A percentile compares a stretch with the other conserved stretches of the same genome.
phyloP scores from a whole-genome alignment of 352 stramenopile genomes.

The Blastocystis sp. region DNA sequence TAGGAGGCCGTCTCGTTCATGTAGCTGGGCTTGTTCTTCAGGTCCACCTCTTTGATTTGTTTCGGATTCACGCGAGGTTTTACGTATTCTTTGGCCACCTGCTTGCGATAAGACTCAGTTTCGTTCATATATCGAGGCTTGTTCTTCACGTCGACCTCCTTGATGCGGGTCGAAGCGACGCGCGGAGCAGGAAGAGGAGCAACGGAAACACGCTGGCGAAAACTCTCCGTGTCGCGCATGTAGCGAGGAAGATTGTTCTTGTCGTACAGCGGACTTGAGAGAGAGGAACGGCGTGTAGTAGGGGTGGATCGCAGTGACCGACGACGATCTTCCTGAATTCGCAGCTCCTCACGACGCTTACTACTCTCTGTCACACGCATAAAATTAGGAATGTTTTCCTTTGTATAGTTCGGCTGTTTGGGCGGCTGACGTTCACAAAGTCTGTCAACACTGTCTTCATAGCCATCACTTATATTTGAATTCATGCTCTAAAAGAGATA shows the following conservation, averaged over 20 bases:
- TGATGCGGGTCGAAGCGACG: neutral
- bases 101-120: neutral
- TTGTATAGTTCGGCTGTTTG: neutral
- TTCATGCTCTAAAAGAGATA: neutral
- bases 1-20: neutral
- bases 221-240: conserved; percentile 29
- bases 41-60: conserved; percentile 36
- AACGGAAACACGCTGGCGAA: neutral
- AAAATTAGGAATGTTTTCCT: neutral
- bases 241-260: neutral
- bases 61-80: neutral
- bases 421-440: neutral
- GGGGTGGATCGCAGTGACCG: neutral
- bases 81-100: neutral
- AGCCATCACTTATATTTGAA: conserved; percentile 8
- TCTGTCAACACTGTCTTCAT: conserved; percentile 36
- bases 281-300: neutral
- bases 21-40: conserved; percentile 14
- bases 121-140: conserved; percentile 28
- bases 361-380: neutral
- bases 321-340: neutral
- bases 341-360: neutral
- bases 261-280: neutral
- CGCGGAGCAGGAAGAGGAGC: neutral
- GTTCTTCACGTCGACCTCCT: conserved; percentile 3